Base-by-base conservation (phyloP, 441 rosid genomes). In the Populus hybrid region DNA sequence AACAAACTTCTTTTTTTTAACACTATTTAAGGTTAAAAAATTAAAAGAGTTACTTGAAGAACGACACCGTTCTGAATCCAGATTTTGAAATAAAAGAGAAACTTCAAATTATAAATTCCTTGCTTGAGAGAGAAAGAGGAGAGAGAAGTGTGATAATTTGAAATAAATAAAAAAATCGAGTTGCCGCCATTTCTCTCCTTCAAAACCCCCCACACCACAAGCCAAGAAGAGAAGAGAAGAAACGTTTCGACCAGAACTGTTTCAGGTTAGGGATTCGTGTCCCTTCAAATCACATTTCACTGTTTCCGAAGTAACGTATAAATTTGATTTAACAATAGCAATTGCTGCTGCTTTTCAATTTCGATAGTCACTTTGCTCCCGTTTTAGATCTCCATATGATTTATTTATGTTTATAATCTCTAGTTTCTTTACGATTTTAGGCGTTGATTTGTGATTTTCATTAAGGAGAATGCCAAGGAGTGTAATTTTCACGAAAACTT, bases 121-220 rank as follows among this genome's bases (percentile, higher is more conserved):
- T n/a, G n/a, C n/a, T n/a, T n/a, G n/a, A n/a, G n/a, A n/a, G n/a
- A n/a, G n/a, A n/a, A n/a, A n/a, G n/a, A n/a, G n/a, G n/a, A n/a
- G n/a, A n/a, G n/a, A n/a, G n/a, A n/a, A n/a, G n/a, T n/a, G n/a
- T n/a, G n/a, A n/a, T n/a, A n/a, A n/a, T n/a, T n/a, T n/a, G n/a
- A n/a, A n/a, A n/a, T n/a, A n/a, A n/a, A n/a, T n/a, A n/a, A n/a
- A n/a, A n/a, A 24, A 69, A 8, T 68, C 3, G 20, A 26, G 7
- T 61, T 24, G 21, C 74, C 65, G 74, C 79, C 75, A 70, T 38
- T 61, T 59, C 73, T 38, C 61, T 70, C 16, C 3, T 29, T 40
- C 65, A n/a, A 70, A 40, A 29, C 20, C 70, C 38, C 7, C 38
- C n/a, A 35, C 38, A 7, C 31, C 24, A 21, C 74, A 2, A 6